These are phyloP conservation scores for Globisporangium paddicum DNA, from an alignment of 352 stramenopile species.

Conservation along the genomic window DNA sequence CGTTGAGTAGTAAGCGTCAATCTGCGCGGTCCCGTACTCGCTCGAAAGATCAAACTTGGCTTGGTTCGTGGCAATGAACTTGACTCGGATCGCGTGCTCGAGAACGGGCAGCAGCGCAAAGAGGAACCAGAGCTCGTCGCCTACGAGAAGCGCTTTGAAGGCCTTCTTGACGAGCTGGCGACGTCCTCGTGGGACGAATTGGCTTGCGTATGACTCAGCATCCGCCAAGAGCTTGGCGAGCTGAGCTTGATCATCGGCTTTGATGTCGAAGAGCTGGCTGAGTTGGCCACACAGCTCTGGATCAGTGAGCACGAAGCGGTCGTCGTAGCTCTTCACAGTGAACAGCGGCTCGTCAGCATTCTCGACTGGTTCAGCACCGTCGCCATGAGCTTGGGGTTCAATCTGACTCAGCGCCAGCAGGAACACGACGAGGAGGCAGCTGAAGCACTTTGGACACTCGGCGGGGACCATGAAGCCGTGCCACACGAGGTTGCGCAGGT, in stretches of 20 bases:
- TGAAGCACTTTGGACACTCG: slow-evolving; percentile 55
- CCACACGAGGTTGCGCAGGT: slow-evolving; percentile 67
- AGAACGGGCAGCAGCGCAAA: slow-evolving; percentile 61
- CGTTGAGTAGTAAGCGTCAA: slow-evolving; percentile 75
- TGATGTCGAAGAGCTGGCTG: background rate
- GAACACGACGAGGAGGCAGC: slow-evolving; percentile 43
- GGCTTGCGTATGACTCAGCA: background rate
- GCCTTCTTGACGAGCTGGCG: slow-evolving; percentile 28
- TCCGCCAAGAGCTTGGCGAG: background rate
- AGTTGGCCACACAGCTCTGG: background rate
- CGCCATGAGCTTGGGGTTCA: background rate
- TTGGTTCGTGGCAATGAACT: slow-evolving; percentile 50
- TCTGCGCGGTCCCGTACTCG: slow-evolving; percentile 45
- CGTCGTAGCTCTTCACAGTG: slow-evolving; percentile 14
- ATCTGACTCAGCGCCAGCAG: slow-evolving; percentile 26
- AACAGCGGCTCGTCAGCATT: slow-evolving; percentile 20
- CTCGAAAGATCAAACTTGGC: slow-evolving; percentile 21
- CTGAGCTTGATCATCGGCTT: background rate
- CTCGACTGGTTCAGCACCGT: background rate
- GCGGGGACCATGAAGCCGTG: slow-evolving; percentile 53
- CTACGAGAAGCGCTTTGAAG: slow-evolving; percentile 16
- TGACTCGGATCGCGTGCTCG: slow-evolving; percentile 51
- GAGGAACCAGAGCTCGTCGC: slow-evolving; percentile 54
- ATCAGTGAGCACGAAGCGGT: slow-evolving; percentile 8
- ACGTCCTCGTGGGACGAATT: slow-evolving; percentile 40